phyloP scores from a whole-genome alignment of 208 protist genomes.

The Acanthamoeba sp. region DNA sequence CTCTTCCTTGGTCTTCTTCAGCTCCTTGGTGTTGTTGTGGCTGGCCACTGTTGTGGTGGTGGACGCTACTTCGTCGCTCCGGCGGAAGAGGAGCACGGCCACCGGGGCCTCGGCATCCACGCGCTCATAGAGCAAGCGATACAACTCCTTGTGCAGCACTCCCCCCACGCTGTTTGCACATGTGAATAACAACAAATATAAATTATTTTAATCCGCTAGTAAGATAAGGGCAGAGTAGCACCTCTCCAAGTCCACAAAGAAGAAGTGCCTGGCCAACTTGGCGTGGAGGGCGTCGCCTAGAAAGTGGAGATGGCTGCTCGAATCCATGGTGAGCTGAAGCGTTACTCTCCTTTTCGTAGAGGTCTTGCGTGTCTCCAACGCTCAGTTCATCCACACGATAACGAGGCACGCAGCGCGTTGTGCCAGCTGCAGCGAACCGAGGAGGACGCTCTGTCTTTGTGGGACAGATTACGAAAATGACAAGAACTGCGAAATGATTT shows the following conservation, averaged over 20 bases:
- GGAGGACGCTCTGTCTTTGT: too few relatives aligned
- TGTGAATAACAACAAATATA: not conserved
- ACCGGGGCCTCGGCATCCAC: not conserved
- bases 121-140: not conserved
- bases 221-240: not conserved
- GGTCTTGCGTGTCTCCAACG: too few relatives aligned
- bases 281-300: constrained; percentile 8
- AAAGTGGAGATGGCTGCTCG: not conserved
- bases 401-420: too few relatives aligned
- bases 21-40: not conserved
- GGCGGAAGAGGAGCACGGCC: constrained; percentile 18
- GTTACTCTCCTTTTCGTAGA: too few relatives aligned
- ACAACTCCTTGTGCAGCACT: not conserved
- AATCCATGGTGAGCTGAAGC: too few relatives aligned
- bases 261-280: not conserved
- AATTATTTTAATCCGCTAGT: not conserved
- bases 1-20: not conserved
- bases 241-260: constrained; percentile 13
- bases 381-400: too few relatives aligned
- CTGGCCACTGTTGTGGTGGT: not conserved
- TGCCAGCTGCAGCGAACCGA: too few relatives aligned
- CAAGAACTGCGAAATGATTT: too few relatives aligned
- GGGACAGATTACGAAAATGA: too few relatives aligned
- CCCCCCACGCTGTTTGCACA: not conserved
- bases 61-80: too few relatives aligned